Conservation (phyloP, 1,284 basidiomycete species). For the Thelephora terrestris region DNA sequence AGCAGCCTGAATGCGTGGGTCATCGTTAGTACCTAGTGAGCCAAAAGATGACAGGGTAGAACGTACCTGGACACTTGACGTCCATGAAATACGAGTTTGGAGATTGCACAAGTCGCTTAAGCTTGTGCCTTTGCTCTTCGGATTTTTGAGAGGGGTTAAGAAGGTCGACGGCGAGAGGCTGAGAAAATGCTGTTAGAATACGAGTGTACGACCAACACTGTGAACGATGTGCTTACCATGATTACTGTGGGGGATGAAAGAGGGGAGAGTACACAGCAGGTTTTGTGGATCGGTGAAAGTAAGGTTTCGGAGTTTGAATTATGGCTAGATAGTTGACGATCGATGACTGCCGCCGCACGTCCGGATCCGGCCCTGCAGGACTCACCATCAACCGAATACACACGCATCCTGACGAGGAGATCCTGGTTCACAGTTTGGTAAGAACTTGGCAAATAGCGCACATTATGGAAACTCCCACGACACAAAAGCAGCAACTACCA, state of each 20-base stretch:
- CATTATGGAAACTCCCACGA: no score
- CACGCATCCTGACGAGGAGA: no score
- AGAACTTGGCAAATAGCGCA: no score
- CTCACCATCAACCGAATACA: no score
- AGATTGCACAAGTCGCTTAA: constrained; percentile 97
- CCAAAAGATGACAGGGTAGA: not conserved
- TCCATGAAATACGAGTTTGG: constrained; percentile 99
- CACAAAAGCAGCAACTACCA: no score
- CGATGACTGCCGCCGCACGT: no score
- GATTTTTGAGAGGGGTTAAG: constrained; percentile 90
- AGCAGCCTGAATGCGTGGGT: constrained; percentile 61
- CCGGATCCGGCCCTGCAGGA: no score
- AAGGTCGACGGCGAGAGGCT: constrained; percentile 98
- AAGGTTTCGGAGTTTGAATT: constrained; percentile 1
- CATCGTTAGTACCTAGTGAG: constrained; percentile 14
- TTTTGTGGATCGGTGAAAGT: not conserved
- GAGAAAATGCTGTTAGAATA: not conserved
- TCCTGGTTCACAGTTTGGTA: no score
- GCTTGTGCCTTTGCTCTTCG: constrained; percentile 92
- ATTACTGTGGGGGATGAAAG: not conserved
- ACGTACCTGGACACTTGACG: constrained; percentile 93
- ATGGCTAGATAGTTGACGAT: no score
- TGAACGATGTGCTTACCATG: not conserved
- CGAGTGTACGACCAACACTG: not conserved
- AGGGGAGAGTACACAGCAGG: not conserved